Conservation (phyloP, 176 grass and related monocot genomes). For the Carex kokanica region DNA sequence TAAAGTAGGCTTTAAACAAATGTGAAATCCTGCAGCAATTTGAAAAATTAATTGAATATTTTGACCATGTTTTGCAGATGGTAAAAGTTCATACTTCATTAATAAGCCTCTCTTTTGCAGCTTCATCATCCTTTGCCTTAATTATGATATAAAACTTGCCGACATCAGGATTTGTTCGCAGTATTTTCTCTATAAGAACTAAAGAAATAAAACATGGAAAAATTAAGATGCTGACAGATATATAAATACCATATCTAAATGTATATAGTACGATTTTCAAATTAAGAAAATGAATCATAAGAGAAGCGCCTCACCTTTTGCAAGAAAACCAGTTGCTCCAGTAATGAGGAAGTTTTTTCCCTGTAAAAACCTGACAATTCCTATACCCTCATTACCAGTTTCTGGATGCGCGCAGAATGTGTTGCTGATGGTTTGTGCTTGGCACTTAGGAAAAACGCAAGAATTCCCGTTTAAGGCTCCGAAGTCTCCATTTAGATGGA, state of each 20-base stretch:
- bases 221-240: background rate
- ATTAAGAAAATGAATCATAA: background rate
- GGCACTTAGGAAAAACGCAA: background rate
- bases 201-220: background rate
- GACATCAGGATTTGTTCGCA: conserved; percentile 68
- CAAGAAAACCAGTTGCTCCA: conserved; percentile 85
- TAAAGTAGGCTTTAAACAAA: background rate
- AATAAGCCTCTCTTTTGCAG: conserved; percentile 52
- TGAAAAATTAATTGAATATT: background rate
- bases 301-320: conserved; percentile 46
- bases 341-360: conserved; percentile 86
- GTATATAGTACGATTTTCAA: background rate
- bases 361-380: conserved; percentile 54
- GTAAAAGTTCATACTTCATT: conserved; percentile 43
- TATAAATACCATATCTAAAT: background rate
- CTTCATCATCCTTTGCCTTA: conserved; percentile 66
- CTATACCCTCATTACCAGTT: conserved; percentile 40
- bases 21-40: background rate
- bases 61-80: background rate
- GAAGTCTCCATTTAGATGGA: conserved; percentile 18
- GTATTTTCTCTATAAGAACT: conserved; percentile 93
- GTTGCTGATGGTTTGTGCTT: background rate
- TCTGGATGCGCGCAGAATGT: background rate
- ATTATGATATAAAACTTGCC: conserved; percentile 86
- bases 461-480: background rate